A percentile compares a stretch with the other conserved stretches of the same genome.
Conservation (phyloP, 176 grass and related monocot genomes). For the Oryza meridionalis region DNA sequence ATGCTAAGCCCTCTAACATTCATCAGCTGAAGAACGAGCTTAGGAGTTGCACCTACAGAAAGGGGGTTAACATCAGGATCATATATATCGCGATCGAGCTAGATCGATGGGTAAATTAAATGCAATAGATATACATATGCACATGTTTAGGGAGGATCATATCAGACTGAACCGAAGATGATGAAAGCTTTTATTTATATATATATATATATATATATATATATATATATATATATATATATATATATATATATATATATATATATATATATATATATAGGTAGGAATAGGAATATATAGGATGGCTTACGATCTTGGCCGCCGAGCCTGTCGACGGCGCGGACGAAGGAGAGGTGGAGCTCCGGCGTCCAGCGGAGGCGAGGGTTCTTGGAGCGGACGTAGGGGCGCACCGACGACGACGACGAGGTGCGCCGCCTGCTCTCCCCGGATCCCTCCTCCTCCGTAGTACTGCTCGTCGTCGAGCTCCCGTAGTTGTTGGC, state of each 20-base stretch:
- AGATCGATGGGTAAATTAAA: background rate
- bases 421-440: background rate
- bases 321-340: constrained; percentile 66
- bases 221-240: too few species aligned
- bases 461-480: constrained; percentile 48
- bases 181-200: too few species aligned
- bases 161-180: background rate
- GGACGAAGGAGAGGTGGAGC: constrained; percentile 68
- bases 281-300: background rate
- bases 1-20: constrained; percentile 78
- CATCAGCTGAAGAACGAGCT: constrained; percentile 77
- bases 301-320: constrained; percentile 67
- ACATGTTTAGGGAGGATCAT: background rate
- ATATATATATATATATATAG: too few species aligned
- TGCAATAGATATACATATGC: background rate
- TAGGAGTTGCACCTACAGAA: constrained; percentile 61
- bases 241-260: too few species aligned
- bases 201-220: too few species aligned
- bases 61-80: background rate
- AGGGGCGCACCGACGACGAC: constrained; percentile 46
- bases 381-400: constrained; percentile 75
- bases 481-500: constrained; percentile 39
- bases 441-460: constrained; percentile 59
- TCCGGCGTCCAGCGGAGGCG: constrained; percentile 81
- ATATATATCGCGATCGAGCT: background rate